These are phyloP conservation scores for Hyaloperonospora brassicae DNA, from an alignment of 352 stramenopile genomes.

Conservation along the genomic window DNA sequence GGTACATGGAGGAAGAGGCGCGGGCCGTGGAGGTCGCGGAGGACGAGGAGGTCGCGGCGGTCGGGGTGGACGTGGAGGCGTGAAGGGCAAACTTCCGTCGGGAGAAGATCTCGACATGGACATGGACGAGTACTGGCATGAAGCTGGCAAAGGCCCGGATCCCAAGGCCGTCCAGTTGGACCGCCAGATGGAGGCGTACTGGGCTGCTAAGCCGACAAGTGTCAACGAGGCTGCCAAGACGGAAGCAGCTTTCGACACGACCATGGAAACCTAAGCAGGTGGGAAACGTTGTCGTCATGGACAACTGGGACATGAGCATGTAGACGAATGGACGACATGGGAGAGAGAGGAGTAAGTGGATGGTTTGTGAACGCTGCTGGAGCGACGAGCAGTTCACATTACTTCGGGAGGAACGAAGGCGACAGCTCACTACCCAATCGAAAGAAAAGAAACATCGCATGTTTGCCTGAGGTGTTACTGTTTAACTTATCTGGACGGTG, in stretches of 20 bases:
- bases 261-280: slow-evolving; percentile 29
- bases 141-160: slow-evolving; percentile 83
- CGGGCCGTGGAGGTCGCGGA: slow-evolving; percentile 17
- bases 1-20: slow-evolving; percentile 24
- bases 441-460: slow-evolving; percentile 39
- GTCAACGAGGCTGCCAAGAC: slow-evolving; percentile 19
- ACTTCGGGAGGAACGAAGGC: slow-evolving; percentile 18
- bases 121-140: slow-evolving; percentile 86
- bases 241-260: slow-evolving; percentile 15
- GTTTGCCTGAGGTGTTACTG: slow-evolving; percentile 31
- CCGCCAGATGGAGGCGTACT: slow-evolving; percentile 86
- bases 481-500: slow-evolving; percentile 28
- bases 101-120: slow-evolving; percentile 80
- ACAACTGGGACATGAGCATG: slow-evolving; percentile 13
- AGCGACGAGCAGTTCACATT: slow-evolving; percentile 19
- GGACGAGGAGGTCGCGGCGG: slow-evolving; percentile 24
- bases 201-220: slow-evolving; percentile 66
- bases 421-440: slow-evolving; percentile 22
- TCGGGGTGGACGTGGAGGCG: slow-evolving; percentile 24
- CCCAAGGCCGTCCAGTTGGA: slow-evolving; percentile 73
- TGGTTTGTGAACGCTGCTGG: slow-evolving; percentile 20
- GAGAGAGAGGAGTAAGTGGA: slow-evolving; percentile 17
- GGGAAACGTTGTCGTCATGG: slow-evolving; percentile 18
- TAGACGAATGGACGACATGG: slow-evolving; percentile 19
- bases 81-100: slow-evolving; percentile 42